phyloP scores from a whole-genome alignment of 2,329 filamentous ascomycete species.

The Beauveria sp. region DNA sequence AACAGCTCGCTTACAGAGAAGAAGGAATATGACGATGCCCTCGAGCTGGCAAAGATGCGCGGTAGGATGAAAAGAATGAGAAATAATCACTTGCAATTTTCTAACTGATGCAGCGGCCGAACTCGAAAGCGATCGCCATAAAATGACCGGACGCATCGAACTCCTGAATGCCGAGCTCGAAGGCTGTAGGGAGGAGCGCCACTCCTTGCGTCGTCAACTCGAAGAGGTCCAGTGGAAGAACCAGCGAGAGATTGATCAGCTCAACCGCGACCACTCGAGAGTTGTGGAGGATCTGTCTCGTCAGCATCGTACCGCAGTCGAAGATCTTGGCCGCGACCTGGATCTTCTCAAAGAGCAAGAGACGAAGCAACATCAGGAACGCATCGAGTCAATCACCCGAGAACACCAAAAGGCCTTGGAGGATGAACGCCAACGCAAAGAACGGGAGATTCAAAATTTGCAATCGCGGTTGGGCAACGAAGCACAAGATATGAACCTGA shows the following conservation, averaged over 20 bases:
- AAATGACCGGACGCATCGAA: slow-evolving; percentile 39
- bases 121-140: slow-evolving; percentile 40
- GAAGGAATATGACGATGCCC: slow-evolving; percentile 63
- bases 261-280: slow-evolving; percentile 32
- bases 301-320: slow-evolving; percentile 26
- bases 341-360: slow-evolving; percentile 34
- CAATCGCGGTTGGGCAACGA: slow-evolving; percentile 44
- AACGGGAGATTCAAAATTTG: slow-evolving; percentile 60
- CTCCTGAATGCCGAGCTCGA: slow-evolving; percentile 58
- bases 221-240: slow-evolving; percentile 31
- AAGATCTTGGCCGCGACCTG: slow-evolving; percentile 38
- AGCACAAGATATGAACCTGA: slow-evolving; percentile 41
- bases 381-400: slow-evolving; percentile 56
- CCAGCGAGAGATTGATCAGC: slow-evolving; percentile 45
- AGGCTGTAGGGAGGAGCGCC: slow-evolving; percentile 27
- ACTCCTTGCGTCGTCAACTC: slow-evolving; percentile 27
- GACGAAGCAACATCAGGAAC: slow-evolving; percentile 56
- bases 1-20: slow-evolving; percentile 60
- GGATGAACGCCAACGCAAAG: slow-evolving; percentile 50
- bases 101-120: slow-evolving; percentile 33
- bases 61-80: slow-evolving; percentile 40
- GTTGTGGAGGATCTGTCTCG: slow-evolving; percentile 27
- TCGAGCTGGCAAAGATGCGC: slow-evolving; percentile 66
- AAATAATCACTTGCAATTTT: neutral
- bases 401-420: slow-evolving; percentile 58